Base-by-base conservation (phyloP, 129 eudicot genomes). In the Daucus carota region DNA sequence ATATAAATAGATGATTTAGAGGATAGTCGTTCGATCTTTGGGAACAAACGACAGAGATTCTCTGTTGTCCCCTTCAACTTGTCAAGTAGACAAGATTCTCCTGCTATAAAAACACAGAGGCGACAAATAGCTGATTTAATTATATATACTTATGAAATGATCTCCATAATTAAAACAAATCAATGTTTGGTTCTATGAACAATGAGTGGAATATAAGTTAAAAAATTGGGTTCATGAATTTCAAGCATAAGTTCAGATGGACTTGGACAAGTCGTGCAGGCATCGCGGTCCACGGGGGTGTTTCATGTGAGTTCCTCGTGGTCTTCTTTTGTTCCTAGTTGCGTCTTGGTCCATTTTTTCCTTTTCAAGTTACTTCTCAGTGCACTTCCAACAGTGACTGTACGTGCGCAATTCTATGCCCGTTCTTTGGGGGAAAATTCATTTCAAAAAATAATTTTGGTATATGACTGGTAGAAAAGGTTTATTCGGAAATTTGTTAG, bases 221-320 rank as follows among this genome's bases (percentile, higher is more conserved):
- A 24, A 57, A n/a, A n/a, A 57, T 10, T n/a, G 15, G 65, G 29
- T 57, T 57, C 65, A 57, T 57, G 65, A 57, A 57, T 24, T 57
- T n/a, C 1, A 54, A 54, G 63, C 63, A 54, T 29, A 22, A 54
- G 29, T 54, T 57, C 6, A 0, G 31, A 57, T 57, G 65, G 65
- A 57, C 65, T 57, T 57, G 65, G 65, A 57, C 65, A 57, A 24
- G 65, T 54, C 63, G 14, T 54, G 63, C 65, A 57, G 65, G 62
- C 3, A 1, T 22, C 22, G 62, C 62, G 62, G 65, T 57, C 65
- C 65, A 57, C 59, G 65, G 16, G 65, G 65, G 65, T n/a, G 65
- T 57, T 57, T 50, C 65, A 57, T 57, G 65, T 57, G 65, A 57
- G 65, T 24, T 57, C 65, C 65, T 57, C 65, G 65, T 57, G 65